These are phyloP conservation scores for Dioszegia aurantiaca DNA, from an alignment of 768 basidiomycete species.

Conservation along the genomic window DNA sequence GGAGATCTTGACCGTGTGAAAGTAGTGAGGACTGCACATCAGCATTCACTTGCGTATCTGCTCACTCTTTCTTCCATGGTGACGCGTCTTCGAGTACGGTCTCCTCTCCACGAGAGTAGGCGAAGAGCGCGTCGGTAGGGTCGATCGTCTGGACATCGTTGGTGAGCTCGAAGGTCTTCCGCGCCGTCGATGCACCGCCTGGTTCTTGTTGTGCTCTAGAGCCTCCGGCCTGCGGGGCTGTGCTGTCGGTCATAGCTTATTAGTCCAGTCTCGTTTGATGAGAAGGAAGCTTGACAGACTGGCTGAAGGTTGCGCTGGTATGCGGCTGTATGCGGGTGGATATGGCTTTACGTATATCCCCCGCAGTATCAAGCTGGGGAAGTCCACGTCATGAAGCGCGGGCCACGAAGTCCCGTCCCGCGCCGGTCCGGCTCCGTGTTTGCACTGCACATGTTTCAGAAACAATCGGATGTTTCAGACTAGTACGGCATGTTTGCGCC, in stretches of 20 bases:
- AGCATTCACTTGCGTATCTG: not conserved
- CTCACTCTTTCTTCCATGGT: conserved; percentile 84
- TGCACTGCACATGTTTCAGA: too few species aligned
- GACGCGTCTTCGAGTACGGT: conserved; percentile 60
- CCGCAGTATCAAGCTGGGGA: not conserved
- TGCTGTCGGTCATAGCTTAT: not conserved
- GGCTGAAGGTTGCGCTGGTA: not conserved
- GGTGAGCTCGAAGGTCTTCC: conserved; percentile 53
- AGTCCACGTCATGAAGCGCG: conserved; percentile 1
- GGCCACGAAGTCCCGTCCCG: too few species aligned
- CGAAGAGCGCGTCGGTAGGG: conserved; percentile 48
- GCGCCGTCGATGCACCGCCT: conserved; percentile 21
- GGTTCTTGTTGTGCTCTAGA: not conserved
- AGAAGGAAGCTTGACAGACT: conserved; percentile 1
- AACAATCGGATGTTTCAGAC: conserved; percentile 4
- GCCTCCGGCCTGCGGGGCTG: not conserved
- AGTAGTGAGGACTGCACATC: conserved; percentile 55
- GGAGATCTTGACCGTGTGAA: conserved; percentile 57
- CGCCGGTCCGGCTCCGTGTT: too few species aligned
- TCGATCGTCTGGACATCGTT: conserved; percentile 50
- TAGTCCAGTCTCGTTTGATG: too few species aligned
- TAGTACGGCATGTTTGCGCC: not conserved
- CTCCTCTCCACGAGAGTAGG: conserved; percentile 52
- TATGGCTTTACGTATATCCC: too few species aligned
- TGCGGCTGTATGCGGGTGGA: too few species aligned